Evolutionary conservation across 352 stramenopile genomes (phyloP).

Genomic region (Phytophthora palmivora): DNA sequence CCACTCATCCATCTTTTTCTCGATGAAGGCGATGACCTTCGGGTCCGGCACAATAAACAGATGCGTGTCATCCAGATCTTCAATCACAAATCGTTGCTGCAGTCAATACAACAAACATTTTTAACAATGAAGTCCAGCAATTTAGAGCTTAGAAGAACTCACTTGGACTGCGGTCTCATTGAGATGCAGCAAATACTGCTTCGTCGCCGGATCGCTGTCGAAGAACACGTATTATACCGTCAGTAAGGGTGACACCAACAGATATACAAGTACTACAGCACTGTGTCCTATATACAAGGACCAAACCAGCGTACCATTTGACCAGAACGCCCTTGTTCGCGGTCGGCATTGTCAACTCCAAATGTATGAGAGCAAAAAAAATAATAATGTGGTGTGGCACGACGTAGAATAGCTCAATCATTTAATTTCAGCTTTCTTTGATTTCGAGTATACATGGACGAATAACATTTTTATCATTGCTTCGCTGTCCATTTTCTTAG

Average conservation of each 20-base stretch:
- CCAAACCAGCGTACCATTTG: conserved; percentile 63
- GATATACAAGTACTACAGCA: background rate
- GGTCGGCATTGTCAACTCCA: conserved; percentile 64
- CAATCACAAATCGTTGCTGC: conserved; percentile 87
- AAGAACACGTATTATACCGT: conserved; percentile 10
- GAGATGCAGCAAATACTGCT: conserved; percentile 87
- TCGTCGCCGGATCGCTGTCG: conserved; percentile 79
- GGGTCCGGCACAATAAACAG: conserved; percentile 88
- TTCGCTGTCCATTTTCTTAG: too few species aligned
- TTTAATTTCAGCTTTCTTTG: too few species aligned
- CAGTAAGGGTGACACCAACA: conserved; percentile 1
- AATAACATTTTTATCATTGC: too few species aligned
- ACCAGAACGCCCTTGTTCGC: conserved; percentile 87
- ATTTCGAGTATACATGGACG: too few species aligned
- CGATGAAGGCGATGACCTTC: conserved; percentile 85
- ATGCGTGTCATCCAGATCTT: conserved; percentile 86
- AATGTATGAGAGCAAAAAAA: background rate
- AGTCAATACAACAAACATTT: conserved; percentile 3
- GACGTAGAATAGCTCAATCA: background rate
- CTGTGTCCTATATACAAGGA: background rate
- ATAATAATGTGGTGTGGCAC: conserved; percentile 8
- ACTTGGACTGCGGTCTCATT: conserved; percentile 89
- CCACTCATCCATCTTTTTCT: conserved; percentile 92
- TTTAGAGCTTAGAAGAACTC: background rate
- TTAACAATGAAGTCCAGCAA: background rate